A percentile compares a stretch with the other conserved stretches of the same genome.
Evolutionary conservation across 768 basidiomycete genomes (phyloP).

Genomic region (Mycena vulgaris): DNA sequence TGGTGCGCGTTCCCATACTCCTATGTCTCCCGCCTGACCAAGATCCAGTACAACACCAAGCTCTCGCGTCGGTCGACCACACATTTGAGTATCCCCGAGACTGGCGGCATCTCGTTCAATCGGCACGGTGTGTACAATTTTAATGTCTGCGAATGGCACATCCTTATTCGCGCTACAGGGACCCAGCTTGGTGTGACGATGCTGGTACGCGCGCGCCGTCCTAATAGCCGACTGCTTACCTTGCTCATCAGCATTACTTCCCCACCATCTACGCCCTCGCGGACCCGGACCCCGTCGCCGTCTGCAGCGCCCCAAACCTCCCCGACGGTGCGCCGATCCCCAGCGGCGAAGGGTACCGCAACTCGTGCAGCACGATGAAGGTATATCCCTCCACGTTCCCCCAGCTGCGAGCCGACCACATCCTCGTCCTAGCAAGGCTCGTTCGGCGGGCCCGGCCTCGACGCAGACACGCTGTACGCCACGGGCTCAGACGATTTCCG

Average conservation of each 20-base stretch:
- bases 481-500: slow-evolving; percentile 91
- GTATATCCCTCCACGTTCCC: slow-evolving; percentile 48
- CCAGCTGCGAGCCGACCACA: not conserved
- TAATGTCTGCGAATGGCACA: slow-evolving; percentile 3
- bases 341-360: slow-evolving; percentile 69
- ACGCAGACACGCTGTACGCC: slow-evolving; percentile 72
- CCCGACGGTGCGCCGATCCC: slow-evolving; percentile 70
- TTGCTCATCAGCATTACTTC: slow-evolving; percentile 66
- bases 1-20: slow-evolving; percentile 51
- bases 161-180: slow-evolving; percentile 56
- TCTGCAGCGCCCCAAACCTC: slow-evolving; percentile 71
- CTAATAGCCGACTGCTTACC: not conserved
- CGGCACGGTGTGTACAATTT: slow-evolving; percentile 65
- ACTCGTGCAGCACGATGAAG: slow-evolving; percentile 88
- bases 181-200: slow-evolving; percentile 76
- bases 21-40: slow-evolving; percentile 4
- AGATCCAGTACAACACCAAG: slow-evolving; percentile 58
- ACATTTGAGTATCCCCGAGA: slow-evolving; percentile 72
- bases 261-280: slow-evolving; percentile 80
- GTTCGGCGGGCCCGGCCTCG: slow-evolving; percentile 74
- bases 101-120: slow-evolving; percentile 80
- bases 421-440: slow-evolving; percentile 71
- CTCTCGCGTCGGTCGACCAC: slow-evolving; percentile 56
- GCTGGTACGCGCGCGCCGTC: slow-evolving; percentile 61
- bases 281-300: slow-evolving; percentile 80